Conservation (phyloP, 257 asterid genomes). For the Solanum pennellii region DNA sequence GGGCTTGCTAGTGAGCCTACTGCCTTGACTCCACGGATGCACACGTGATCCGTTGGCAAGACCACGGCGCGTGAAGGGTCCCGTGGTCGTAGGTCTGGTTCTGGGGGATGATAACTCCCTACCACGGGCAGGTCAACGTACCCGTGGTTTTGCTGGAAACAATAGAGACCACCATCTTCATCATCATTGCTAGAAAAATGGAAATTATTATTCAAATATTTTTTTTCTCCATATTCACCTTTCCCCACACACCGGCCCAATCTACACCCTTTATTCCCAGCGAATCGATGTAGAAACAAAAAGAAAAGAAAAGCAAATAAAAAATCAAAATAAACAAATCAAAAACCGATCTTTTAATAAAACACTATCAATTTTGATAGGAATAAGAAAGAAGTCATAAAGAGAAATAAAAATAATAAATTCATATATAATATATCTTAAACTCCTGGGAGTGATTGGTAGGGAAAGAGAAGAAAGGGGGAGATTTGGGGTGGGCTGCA, state of each 20-base stretch:
- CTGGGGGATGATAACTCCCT: too few species aligned
- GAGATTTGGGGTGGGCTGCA: background rate
- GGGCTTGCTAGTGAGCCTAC: too few species aligned
- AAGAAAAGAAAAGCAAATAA: too few species aligned
- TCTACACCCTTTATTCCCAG: background rate
- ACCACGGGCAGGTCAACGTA: too few species aligned
- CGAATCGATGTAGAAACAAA: background rate
- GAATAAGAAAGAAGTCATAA: background rate
- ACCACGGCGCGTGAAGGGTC: too few species aligned
- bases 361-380: too few species aligned
- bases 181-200: background rate
- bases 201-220: too few species aligned
- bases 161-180: background rate
- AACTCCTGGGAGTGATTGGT: background rate
- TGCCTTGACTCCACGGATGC: too few species aligned
- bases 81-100: fast-evolving
- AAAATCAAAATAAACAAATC: background rate
- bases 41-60: too few species aligned
- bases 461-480: background rate
- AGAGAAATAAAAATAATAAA: background rate
- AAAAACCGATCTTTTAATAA: too few species aligned
- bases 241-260: background rate
- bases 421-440: too few species aligned
- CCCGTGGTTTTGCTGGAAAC: too few species aligned
- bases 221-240: background rate